Evolutionary conservation across 129 eudicot species (phyloP), one percentile per base, ranked within the genome.

Genomic region (Ambrosia artemisiifolia): DNA sequence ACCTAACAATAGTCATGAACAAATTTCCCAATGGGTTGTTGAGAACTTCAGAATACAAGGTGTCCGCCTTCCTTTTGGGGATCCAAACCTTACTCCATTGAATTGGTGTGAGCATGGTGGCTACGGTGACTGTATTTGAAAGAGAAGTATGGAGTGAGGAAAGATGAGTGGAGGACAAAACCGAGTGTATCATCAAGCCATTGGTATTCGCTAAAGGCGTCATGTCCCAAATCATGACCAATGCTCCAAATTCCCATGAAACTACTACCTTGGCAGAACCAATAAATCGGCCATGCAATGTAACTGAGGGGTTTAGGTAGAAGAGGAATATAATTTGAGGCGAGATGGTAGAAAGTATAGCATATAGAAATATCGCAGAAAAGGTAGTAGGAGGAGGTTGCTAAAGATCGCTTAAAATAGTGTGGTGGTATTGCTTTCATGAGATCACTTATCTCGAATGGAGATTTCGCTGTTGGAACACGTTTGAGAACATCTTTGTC

Each of bases 91-190:
- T 75, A 66, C 17, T 75, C 80, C 64, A 75, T 61, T 1, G 80
- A 75, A 3, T 75, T 69, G 12, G 80, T 75, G 69, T 75, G 71
- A 7, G 80, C 80, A 55, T 75, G 80, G 61, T 75, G 80, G 32
- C 80, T 69, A 67, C 80, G 28, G 28, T 24, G 28, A 24, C 28
- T 24, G 28, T 24, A 24, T 24, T 24, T 24, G 28, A 24, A 24
- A 24, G 28, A 24, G 28, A 24, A 24, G 1, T 24, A 24, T 24
- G 28, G 28, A 24, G 28, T 24, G 28, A 70, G 64, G 51, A 70
- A 38, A 10, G 75, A 1, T 7, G 75, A 71, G n/a, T 55, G 67
- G 43, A 55, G 24, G 8, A 71, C 54, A 3, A 71, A 71, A 12
- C 75, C 75, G 35, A 71, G 28, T 3, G 66, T 51, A 24, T 71